Percentiles rank a stretch among this genome's conserved stretches.
phyloP scores from a whole-genome alignment of 345 rosid genomes.

The Acer yangbiense region DNA sequence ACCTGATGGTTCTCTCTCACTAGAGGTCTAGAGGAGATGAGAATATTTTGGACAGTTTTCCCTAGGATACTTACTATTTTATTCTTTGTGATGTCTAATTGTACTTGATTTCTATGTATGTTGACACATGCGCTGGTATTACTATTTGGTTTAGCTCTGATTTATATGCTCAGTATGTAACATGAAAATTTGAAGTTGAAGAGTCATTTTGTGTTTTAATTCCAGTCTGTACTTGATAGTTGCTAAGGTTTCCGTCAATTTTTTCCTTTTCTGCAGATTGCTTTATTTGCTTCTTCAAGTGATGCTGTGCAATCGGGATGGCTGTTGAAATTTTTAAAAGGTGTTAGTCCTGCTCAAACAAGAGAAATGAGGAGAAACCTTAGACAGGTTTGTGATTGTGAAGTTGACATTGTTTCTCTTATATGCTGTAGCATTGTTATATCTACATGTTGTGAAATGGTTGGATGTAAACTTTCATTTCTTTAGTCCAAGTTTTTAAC shows the following conservation, averaged over 20 bases:
- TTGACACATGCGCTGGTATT: neutral
- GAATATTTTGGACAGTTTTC: neutral
- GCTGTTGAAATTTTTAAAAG: conserved; percentile 65
- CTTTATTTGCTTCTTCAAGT: conserved; percentile 78
- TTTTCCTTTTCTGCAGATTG: conserved; percentile 52
- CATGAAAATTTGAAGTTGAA: neutral
- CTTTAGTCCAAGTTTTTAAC: neutral
- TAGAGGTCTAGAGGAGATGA: neutral
- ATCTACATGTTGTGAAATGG: conserved; percentile 3
- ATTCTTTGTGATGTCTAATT: neutral
- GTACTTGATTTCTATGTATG: neutral
- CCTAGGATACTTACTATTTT: neutral
- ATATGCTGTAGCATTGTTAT: neutral
- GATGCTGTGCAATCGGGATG: conserved; percentile 84
- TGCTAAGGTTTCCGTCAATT: conserved; percentile 3
- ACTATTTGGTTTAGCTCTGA: neutral
- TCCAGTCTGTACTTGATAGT: conserved; percentile 6
- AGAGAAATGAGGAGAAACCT: conserved; percentile 66
- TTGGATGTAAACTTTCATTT: neutral
- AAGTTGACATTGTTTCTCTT: neutral
- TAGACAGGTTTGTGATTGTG: conserved; percentile 55
- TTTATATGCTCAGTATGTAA: neutral
- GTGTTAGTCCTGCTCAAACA: conserved; percentile 51
- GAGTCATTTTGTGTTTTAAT: neutral
- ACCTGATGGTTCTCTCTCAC: neutral